Evolutionary conservation across 2,329 filamentous ascomycete genomes (phyloP).

Genomic region (Parastagonospora avenae): DNA sequence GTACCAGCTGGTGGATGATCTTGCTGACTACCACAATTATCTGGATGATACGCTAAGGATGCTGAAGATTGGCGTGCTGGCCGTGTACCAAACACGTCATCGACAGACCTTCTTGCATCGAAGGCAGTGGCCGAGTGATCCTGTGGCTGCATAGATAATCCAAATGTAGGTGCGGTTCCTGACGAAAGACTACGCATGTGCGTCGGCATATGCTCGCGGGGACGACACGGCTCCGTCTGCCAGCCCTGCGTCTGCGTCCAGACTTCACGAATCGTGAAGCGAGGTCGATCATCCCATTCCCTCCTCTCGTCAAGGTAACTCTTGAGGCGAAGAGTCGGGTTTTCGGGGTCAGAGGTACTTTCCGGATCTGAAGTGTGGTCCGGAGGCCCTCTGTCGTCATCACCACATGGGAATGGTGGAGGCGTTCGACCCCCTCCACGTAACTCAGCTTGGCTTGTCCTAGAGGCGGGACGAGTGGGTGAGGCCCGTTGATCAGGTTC

Average conservation of each 20-base stretch:
- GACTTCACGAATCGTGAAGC: no score
- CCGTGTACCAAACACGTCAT: not conserved
- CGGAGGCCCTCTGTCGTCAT: not conserved
- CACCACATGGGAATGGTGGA: not conserved
- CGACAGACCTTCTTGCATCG: no score
- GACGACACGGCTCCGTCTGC: constrained; percentile 28
- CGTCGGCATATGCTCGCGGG: constrained; percentile 6
- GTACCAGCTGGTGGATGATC: not conserved
- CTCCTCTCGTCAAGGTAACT: constrained; percentile 12
- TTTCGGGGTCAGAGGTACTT: not conserved
- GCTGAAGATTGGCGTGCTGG: no score
- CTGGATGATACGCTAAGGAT: not conserved
- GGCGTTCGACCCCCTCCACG: constrained; percentile 15
- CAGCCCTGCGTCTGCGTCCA: no score
- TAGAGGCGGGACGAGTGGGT: constrained; percentile 7
- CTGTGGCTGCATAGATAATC: constrained; percentile 3
- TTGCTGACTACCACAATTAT: not conserved
- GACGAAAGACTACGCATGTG: constrained; percentile 32
- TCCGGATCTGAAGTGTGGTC: not conserved
- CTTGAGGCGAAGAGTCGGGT: constrained; percentile 5
- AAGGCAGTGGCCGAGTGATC: constrained; percentile 2
- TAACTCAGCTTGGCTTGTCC: constrained; percentile 18
- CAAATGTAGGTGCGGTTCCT: constrained; percentile 19
- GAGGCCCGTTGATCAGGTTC: constrained; percentile 15
- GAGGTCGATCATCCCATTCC: constrained; percentile 2